A percentile compares a stretch with the other conserved stretches of the same genome.
Evolutionary conservation across 257 asterid species (phyloP).

Genomic region (Salvia hispanica): DNA sequence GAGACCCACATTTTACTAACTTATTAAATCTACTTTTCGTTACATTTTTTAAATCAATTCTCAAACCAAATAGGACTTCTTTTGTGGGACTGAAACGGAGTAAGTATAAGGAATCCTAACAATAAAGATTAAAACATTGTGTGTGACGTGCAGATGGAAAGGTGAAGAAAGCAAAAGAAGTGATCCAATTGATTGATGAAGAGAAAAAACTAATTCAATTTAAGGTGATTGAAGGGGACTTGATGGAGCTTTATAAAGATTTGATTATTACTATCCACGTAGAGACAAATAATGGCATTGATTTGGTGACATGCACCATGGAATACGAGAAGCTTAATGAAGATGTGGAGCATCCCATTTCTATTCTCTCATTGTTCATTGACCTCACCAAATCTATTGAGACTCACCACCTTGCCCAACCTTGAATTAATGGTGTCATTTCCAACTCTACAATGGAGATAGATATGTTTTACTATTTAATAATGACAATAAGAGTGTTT

Average conservation of each 20-base stretch:
- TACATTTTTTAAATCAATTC: too few species aligned
- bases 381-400: neutral
- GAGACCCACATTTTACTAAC: too few species aligned
- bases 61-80: too few species aligned
- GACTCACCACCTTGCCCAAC: neutral
- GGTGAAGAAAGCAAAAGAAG: neutral
- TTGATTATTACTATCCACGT: neutral
- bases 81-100: too few species aligned
- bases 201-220: conserved; percentile 1
- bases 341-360: neutral
- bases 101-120: too few species aligned
- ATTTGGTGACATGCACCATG: neutral
- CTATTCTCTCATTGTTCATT: neutral
- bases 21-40: too few species aligned
- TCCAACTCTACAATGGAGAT: too few species aligned
- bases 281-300: neutral
- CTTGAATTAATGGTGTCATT: neutral
- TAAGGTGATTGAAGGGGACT: neutral
- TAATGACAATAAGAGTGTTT: neutral
- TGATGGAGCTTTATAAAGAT: neutral
- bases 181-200: conserved; percentile 3
- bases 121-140: too few species aligned
- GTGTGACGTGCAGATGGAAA: neutral
- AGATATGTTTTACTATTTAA: too few species aligned
- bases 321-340: neutral